phyloP scores from a whole-genome alignment of 2,329 filamentous ascomycete genomes.

The Penicillium sp. region DNA sequence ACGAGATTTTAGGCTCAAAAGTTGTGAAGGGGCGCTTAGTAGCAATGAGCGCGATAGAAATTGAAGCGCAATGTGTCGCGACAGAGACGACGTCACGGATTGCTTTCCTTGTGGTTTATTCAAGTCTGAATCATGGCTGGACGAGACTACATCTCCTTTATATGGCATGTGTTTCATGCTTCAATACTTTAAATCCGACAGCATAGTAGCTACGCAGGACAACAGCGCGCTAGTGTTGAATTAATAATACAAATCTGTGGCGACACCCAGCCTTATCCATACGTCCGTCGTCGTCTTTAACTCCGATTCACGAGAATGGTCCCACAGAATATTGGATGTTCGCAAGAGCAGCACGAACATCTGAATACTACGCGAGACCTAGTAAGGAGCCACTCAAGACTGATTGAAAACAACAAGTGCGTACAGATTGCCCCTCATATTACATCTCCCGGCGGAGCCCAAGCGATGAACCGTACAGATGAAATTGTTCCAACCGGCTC shows the following conservation, averaged over 20 bases:
- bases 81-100: not conserved
- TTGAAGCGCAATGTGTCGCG: not conserved
- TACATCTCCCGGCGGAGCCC: conserved; percentile 14
- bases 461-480: conserved; percentile 50
- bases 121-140: too few relatives aligned
- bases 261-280: not conserved
- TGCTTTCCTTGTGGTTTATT: too few relatives aligned
- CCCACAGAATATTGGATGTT: not conserved
- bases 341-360: not conserved
- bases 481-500: conserved; percentile 44
- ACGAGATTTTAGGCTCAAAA: too few relatives aligned
- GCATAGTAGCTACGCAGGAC: too few relatives aligned
- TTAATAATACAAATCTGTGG: not conserved
- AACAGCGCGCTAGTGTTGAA: too few relatives aligned
- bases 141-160: not conserved
- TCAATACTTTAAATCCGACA: too few relatives aligned
- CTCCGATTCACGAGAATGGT: not conserved
- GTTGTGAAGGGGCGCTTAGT: not conserved
- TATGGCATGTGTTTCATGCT: not conserved
- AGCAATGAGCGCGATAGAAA: not conserved
- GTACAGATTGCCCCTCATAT: conserved; percentile 27
- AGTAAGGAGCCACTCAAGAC: not conserved
- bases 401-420: conserved; percentile 34
- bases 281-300: not conserved
- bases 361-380: not conserved